These are phyloP conservation scores for Irpex sp. DNA, from an alignment of 1,284 basidiomycete genomes.

Conservation along the genomic window DNA sequence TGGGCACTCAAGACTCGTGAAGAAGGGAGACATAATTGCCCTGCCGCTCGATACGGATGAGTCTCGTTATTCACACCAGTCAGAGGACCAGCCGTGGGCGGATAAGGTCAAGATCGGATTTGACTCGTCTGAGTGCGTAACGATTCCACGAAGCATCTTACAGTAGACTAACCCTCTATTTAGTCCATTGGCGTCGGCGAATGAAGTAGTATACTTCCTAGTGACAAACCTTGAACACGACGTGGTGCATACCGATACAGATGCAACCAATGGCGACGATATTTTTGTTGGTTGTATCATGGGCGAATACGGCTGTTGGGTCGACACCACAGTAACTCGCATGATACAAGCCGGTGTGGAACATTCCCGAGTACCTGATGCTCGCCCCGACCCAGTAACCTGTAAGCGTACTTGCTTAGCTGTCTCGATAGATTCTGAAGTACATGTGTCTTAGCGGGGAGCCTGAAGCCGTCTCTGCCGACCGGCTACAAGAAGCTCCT, in stretches of 20 bases:
- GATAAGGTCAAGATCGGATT: neutral
- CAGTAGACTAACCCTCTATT: conserved; percentile 4
- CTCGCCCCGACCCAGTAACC: conserved; percentile 51
- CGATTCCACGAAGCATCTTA: conserved; percentile 5
- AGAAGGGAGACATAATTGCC: conserved; percentile 79
- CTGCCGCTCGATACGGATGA: conserved; percentile 63
- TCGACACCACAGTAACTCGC: conserved; percentile 72
- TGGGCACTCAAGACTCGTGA: conserved; percentile 57
- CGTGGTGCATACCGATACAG: conserved; percentile 33
- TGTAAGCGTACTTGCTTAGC: conserved; percentile 31
- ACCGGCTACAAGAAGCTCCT: conserved; percentile 36
- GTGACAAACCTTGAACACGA: conserved; percentile 78
- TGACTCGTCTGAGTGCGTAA: conserved; percentile 3
- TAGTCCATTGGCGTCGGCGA: conserved; percentile 12
- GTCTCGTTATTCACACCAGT: conserved; percentile 18
- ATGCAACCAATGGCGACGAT: conserved; percentile 32
- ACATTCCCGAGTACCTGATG: conserved; percentile 61
- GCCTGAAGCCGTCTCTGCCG: conserved; percentile 12
- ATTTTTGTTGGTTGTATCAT: conserved; percentile 45
- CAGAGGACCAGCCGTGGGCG: neutral
- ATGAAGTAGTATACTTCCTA: conserved; percentile 68
- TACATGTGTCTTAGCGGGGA: conserved; percentile 1
- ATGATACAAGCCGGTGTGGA: conserved; percentile 81
- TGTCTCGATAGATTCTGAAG: neutral
- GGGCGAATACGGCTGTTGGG: conserved; percentile 84